These are phyloP conservation scores for Kazachstania psychrophila DNA, from an alignment of 805 yeast species.

Conservation along the genomic window DNA sequence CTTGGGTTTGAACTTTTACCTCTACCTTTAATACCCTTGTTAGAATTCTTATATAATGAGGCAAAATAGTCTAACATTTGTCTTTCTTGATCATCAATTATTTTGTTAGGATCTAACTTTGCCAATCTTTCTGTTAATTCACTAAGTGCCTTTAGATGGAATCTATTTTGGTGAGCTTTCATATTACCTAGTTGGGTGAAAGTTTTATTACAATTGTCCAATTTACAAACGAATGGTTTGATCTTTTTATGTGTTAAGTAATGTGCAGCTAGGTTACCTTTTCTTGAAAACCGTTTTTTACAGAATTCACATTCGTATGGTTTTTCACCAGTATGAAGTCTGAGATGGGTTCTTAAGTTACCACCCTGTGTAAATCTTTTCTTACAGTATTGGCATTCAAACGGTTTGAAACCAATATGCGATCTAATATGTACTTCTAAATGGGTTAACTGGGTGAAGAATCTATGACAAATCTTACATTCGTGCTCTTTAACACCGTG, in stretches of 20 bases:
- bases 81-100: conserved; percentile 52
- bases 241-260: conserved; percentile 67
- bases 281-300: conserved; percentile 70
- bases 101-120: conserved; percentile 42
- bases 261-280: conserved; percentile 90
- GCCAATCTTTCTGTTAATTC: conserved; percentile 59
- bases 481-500: conserved; percentile 45
- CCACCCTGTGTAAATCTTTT: conserved; percentile 88
- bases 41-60: conserved; percentile 73
- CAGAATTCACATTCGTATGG: conserved; percentile 78
- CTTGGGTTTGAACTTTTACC: conserved; percentile 3
- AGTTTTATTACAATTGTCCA: conserved; percentile 73
- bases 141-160: conserved; percentile 65
- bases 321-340: conserved; percentile 86
- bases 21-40: conserved; percentile 50
- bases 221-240: conserved; percentile 69
- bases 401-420: conserved; percentile 82
- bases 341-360: conserved; percentile 71
- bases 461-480: conserved; percentile 69
- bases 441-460: conserved; percentile 81
- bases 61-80: conserved; percentile 71
- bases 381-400: conserved; percentile 66
- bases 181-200: conserved; percentile 90
- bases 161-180: conserved; percentile 88
- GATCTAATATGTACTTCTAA: conserved; percentile 81